These are phyloP conservation scores for Suillus decipiens DNA, from an alignment of 768 basidiomycete genomes.

Conservation along the genomic window DNA sequence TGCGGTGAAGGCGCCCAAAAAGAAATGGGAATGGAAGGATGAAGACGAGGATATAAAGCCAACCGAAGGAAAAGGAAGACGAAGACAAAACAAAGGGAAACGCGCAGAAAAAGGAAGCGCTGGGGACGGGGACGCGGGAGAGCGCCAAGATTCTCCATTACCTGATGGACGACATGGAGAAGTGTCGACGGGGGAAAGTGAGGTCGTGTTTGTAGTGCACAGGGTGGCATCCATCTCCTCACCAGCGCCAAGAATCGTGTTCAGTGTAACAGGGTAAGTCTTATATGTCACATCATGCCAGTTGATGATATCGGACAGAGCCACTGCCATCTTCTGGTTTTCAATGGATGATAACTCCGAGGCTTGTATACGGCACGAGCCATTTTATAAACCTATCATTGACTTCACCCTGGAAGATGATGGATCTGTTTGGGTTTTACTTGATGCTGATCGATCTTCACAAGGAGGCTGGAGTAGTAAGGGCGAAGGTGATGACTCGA, in stretches of 20 bases:
- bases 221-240: conserved; percentile 52
- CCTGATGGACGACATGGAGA: background rate
- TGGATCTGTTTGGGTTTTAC: conserved; percentile 44
- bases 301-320: conserved; percentile 39
- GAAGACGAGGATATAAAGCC: conserved; percentile 26
- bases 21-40: conserved; percentile 31
- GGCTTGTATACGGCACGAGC: conserved; percentile 38
- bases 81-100: conserved; percentile 21
- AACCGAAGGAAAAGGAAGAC: conserved; percentile 17
- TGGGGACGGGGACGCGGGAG: conserved; percentile 25
- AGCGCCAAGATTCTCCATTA: conserved; percentile 16
- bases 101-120: conserved; percentile 23
- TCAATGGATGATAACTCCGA: conserved; percentile 24
- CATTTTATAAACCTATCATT: conserved; percentile 60
- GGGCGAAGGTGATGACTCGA: conserved; percentile 18
- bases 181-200: conserved; percentile 24
- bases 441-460: conserved; percentile 48
- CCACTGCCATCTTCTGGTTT: conserved; percentile 66
- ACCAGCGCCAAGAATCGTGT: conserved; percentile 48
- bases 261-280: conserved; percentile 73
- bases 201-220: conserved; percentile 54
- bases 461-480: conserved; percentile 16
- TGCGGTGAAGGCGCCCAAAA: conserved; percentile 33
- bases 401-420: conserved; percentile 50
- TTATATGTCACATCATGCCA: background rate